A percentile compares a stretch with the other conserved stretches of the same genome.
Evolutionary conservation across 352 stramenopile species (phyloP).

Genomic region (Pythium biforme): DNA sequence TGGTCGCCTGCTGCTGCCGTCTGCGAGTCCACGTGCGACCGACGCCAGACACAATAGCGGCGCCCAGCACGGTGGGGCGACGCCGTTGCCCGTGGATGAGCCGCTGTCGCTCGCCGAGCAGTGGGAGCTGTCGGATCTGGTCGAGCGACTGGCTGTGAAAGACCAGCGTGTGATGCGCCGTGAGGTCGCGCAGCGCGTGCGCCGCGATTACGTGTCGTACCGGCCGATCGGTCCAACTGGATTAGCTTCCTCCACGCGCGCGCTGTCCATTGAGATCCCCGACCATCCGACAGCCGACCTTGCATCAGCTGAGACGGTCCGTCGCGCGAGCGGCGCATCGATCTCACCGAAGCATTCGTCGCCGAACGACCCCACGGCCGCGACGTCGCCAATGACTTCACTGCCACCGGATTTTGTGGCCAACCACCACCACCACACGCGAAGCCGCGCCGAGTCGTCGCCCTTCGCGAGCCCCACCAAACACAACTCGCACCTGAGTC

Average conservation of each 20-base stretch:
- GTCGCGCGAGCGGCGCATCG: constrained; percentile 21
- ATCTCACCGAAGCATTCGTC: neutral
- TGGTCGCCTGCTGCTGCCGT: constrained; percentile 35
- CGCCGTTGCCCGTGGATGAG: constrained; percentile 26
- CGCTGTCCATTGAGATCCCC: constrained; percentile 1
- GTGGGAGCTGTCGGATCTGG: constrained; percentile 69
- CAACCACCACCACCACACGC: constrained; percentile 38
- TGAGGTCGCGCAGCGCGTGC: constrained; percentile 39
- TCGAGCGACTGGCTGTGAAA: constrained; percentile 42
- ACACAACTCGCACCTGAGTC: neutral
- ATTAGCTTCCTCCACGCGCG: neutral
- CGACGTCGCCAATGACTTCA: constrained; percentile 13
- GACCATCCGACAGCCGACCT: neutral
- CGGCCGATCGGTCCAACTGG: neutral
- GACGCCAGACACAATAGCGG: constrained; percentile 16
- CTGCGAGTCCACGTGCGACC: constrained; percentile 23
- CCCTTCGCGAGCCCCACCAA: constrained; percentile 11
- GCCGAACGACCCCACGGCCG: constrained; percentile 15
- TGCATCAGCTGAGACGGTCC: constrained; percentile 14
- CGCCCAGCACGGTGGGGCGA: too few relatives aligned
- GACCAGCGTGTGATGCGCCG: constrained; percentile 54
- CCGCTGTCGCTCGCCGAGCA: constrained; percentile 45
- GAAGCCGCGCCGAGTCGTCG: constrained; percentile 32
- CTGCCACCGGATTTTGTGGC: constrained; percentile 26
- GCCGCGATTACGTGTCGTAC: constrained; percentile 33